Percentiles rank a stretch among this genome's conserved stretches.
phyloP scores from a whole-genome alignment of 2,329 filamentous ascomycete species.

The Chalaropsis thielavioides region DNA sequence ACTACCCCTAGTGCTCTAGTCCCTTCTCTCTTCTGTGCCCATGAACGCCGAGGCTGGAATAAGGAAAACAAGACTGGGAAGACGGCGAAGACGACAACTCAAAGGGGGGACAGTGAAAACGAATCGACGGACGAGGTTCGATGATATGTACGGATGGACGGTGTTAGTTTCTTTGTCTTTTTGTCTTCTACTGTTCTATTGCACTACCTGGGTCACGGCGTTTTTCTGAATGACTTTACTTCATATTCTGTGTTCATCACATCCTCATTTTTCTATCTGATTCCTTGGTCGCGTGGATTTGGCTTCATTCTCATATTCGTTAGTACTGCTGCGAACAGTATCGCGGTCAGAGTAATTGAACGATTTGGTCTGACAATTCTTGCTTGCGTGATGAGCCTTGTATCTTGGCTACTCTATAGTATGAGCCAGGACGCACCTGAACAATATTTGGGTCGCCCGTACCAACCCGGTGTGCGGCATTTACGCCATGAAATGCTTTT shows the following conservation, averaged over 20 bases:
- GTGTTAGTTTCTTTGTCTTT: conserved; percentile 14
- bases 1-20: not conserved
- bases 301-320: not conserved
- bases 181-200: conserved; percentile 17
- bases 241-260: conserved; percentile 16
- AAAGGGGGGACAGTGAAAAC: not conserved
- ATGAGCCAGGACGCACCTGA: not conserved
- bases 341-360: not conserved
- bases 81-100: not conserved
- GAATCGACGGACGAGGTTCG: not conserved
- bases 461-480: not conserved
- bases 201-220: conserved; percentile 17
- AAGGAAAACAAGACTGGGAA: not conserved
- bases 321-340: not conserved
- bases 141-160: conserved; percentile 3
- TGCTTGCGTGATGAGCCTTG: too few species aligned
- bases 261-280: conserved; percentile 9
- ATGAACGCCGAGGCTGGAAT: not conserved
- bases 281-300: conserved; percentile 4
- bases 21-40: not conserved
- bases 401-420: too few species aligned
- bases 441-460: not conserved
- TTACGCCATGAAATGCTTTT: not conserved
- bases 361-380: too few species aligned
- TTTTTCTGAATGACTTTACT: conserved; percentile 18